Conservation (phyloP, 352 stramenopile species). For the Phytophthora sp. region DNA sequence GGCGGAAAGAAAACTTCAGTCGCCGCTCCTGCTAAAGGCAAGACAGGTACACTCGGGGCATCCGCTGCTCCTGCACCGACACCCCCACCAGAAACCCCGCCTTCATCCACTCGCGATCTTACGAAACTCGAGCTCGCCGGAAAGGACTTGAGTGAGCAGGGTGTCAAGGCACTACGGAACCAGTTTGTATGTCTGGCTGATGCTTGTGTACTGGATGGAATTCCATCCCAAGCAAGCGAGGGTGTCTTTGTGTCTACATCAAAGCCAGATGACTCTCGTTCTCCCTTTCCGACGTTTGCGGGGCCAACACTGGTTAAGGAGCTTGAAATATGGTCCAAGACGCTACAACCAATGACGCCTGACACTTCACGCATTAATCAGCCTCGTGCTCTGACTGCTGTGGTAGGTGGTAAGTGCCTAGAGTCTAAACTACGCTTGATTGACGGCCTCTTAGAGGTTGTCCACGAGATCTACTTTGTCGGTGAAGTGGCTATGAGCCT, state of each 20-base stretch:
- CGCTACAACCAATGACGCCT: constrained; percentile 33
- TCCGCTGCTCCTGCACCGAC: neutral
- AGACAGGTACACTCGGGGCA: constrained; percentile 15
- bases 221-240: constrained; percentile 26
- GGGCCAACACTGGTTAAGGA: constrained; percentile 35
- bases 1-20: constrained; percentile 33
- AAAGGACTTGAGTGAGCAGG: constrained; percentile 20
- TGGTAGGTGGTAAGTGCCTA: constrained; percentile 62
- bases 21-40: constrained; percentile 16
- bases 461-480: constrained; percentile 66
- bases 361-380: neutral
- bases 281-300: constrained; percentile 15
- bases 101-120: constrained; percentile 4
- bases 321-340: constrained; percentile 36
- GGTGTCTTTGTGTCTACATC: constrained; percentile 19
- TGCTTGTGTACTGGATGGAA: constrained; percentile 37
- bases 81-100: neutral
- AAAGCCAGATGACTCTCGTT: neutral
- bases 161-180: constrained; percentile 13
- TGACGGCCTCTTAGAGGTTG: constrained; percentile 66
- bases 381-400: constrained; percentile 31
- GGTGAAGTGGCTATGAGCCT: constrained; percentile 66
- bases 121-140: constrained; percentile 1
- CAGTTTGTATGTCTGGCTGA: constrained; percentile 26
- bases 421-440: constrained; percentile 69